Evolutionary conservation across 2,329 filamentous ascomycete genomes (phyloP).

Genomic region (Xylaria polymorpha): DNA sequence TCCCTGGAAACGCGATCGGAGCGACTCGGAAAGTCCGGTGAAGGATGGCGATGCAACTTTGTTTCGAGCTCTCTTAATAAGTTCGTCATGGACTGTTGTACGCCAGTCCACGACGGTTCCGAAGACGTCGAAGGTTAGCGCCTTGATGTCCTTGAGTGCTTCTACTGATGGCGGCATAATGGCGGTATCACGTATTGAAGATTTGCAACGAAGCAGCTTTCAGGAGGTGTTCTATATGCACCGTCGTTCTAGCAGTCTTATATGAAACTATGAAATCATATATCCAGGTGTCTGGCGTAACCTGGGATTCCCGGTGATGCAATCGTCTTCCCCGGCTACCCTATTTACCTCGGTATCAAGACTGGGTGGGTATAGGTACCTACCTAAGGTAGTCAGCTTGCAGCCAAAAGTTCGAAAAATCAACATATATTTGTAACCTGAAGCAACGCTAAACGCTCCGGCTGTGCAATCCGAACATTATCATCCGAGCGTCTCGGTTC

Average conservation of each 20-base stretch:
- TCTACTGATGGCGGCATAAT: slow-evolving; percentile 32
- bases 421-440: neutral
- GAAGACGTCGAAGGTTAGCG: slow-evolving; percentile 80
- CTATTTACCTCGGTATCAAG: slow-evolving; percentile 1
- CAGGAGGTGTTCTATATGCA: neutral
- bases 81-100: slow-evolving; percentile 69
- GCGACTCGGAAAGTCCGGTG: slow-evolving; percentile 57
- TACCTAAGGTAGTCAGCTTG: neutral
- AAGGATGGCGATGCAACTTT: slow-evolving; percentile 61
- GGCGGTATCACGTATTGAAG: neutral
- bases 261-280: neutral
- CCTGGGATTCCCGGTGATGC: slow-evolving; percentile 11
- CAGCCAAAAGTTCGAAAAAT: neutral
- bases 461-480: neutral
- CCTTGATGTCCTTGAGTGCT: slow-evolving; percentile 57
- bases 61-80: slow-evolving; percentile 62
- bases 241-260: neutral
- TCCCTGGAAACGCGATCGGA: slow-evolving; percentile 60
- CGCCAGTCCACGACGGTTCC: slow-evolving; percentile 87
- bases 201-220: slow-evolving; percentile 2
- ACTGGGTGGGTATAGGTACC: slow-evolving; percentile 8
- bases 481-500: neutral
- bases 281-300: neutral
- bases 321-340: slow-evolving; percentile 25
- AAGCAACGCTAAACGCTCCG: neutral